Conservation (phyloP, 495 filamentous ascomycete species). For the Hypoxylon fragiforme region DNA sequence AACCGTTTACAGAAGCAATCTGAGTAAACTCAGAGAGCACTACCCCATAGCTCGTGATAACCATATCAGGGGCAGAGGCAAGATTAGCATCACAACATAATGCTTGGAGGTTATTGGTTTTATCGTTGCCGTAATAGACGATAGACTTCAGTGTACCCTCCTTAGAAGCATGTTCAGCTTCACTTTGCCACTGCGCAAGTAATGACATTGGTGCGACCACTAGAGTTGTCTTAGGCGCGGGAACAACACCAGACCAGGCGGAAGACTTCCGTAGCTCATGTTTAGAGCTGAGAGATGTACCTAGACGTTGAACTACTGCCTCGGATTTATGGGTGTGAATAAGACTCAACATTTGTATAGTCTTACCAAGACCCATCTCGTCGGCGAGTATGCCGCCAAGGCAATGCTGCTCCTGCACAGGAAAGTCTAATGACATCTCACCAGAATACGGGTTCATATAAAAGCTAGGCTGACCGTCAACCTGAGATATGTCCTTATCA, state of each 20-base stretch:
- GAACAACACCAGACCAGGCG: constrained; percentile 56
- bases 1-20: constrained; percentile 58
- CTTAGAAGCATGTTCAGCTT: constrained; percentile 84
- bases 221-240: constrained; percentile 86
- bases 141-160: constrained; percentile 78
- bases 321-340: constrained; percentile 81
- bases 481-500: constrained; percentile 67
- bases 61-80: constrained; percentile 76
- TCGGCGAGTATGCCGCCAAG: constrained; percentile 92
- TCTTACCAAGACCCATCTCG: constrained; percentile 91
- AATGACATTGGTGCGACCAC: constrained; percentile 95
- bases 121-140: constrained; percentile 90
- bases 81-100: constrained; percentile 77
- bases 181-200: constrained; percentile 93
- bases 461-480: constrained; percentile 69
- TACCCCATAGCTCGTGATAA: constrained; percentile 95
- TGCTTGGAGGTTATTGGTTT: constrained; percentile 70
- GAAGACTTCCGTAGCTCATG: constrained; percentile 39
- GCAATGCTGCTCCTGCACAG: constrained; percentile 90
- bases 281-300: constrained; percentile 36
- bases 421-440: constrained; percentile 90
- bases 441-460: constrained; percentile 98
- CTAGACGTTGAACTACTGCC: constrained; percentile 36
- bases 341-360: constrained; percentile 95
- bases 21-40: constrained; percentile 87